Conservation (phyloP, 768 basidiomycete genomes). For the Grammothele lineata region DNA sequence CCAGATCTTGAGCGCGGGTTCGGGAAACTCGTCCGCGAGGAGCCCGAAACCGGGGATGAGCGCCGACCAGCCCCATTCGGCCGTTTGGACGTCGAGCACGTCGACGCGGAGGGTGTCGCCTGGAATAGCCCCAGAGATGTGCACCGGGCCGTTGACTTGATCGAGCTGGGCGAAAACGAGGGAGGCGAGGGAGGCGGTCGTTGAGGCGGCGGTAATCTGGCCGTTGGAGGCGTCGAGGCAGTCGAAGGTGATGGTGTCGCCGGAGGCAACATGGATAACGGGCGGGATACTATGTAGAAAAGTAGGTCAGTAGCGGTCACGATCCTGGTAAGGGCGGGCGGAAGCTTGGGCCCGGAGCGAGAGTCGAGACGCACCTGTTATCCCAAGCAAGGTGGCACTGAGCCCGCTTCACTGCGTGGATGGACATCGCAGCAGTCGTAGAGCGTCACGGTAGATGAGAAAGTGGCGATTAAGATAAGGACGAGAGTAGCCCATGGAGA, state of each 20-base stretch:
- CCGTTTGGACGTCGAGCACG: slow-evolving; percentile 44
- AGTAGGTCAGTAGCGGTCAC: neutral
- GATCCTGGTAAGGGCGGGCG: too few species aligned
- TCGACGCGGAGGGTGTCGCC: slow-evolving; percentile 62
- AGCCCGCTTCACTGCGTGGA: slow-evolving; percentile 49
- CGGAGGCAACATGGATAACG: slow-evolving; percentile 44
- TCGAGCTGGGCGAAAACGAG: slow-evolving; percentile 46
- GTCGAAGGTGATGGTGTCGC: slow-evolving; percentile 51
- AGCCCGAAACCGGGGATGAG: slow-evolving; percentile 57
- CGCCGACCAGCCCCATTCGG: slow-evolving; percentile 62
- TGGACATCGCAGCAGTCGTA: too few species aligned
- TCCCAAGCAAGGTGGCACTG: slow-evolving; percentile 59
- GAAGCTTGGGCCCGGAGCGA: neutral
- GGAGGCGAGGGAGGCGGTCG: slow-evolving; percentile 30
- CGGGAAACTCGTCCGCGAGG: slow-evolving; percentile 50
- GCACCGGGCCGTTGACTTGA: slow-evolving; percentile 60
- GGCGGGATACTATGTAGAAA: slow-evolving; percentile 42
- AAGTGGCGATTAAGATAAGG: too few species aligned
- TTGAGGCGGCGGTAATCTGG: slow-evolving; percentile 45
- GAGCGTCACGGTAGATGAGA: too few species aligned
- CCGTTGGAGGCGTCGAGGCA: slow-evolving; percentile 64
- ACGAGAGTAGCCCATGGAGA: too few species aligned
- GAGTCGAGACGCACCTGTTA: slow-evolving; percentile 43
- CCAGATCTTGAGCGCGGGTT: slow-evolving; percentile 53
- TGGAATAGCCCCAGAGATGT: slow-evolving; percentile 44